phyloP scores from a whole-genome alignment of 75 land plant genomes.

The Picea glauca region DNA sequence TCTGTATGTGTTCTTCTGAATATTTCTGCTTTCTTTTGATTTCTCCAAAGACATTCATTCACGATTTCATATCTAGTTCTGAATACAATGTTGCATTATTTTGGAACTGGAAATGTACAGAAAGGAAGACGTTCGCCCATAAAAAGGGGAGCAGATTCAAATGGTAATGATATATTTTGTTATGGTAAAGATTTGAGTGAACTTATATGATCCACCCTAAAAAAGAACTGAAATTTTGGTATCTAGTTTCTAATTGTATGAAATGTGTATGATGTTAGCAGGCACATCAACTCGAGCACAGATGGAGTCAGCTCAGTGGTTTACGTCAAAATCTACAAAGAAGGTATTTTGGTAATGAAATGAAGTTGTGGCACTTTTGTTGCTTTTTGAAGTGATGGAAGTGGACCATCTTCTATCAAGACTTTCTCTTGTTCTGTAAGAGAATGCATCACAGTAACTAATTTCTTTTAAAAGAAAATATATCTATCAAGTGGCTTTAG shows the following conservation, averaged over 20 bases:
- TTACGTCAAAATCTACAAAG: slow-evolving; percentile 63
- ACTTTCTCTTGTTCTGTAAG: background rate
- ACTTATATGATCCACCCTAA: background rate
- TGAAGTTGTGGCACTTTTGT: background rate
- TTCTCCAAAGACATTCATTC: background rate
- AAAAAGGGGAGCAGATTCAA: slow-evolving; percentile 7
- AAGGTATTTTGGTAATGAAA: slow-evolving; percentile 38
- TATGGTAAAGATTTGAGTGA: background rate
- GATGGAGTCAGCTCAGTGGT: slow-evolving; percentile 59
- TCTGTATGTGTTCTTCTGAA: slow-evolving; percentile 42
- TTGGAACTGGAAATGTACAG: slow-evolving; percentile 1
- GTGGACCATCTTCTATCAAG: background rate
- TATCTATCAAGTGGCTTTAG: too few relatives aligned
- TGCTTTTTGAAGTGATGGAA: background rate
- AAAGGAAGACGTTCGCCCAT: background rate
- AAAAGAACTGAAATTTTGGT: background rate
- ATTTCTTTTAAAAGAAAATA: background rate
- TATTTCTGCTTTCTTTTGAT: background rate
- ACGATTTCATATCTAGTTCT: background rate
- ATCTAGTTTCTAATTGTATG: background rate
- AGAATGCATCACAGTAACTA: background rate
- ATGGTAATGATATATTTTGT: slow-evolving; percentile 1
- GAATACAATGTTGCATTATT: background rate
- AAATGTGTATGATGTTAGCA: slow-evolving; percentile 16
- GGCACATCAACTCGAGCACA: slow-evolving; percentile 27